Evolutionary conservation across 202 grass and related monocot species (phyloP).

Genomic region (Alloteropsis angusta): DNA sequence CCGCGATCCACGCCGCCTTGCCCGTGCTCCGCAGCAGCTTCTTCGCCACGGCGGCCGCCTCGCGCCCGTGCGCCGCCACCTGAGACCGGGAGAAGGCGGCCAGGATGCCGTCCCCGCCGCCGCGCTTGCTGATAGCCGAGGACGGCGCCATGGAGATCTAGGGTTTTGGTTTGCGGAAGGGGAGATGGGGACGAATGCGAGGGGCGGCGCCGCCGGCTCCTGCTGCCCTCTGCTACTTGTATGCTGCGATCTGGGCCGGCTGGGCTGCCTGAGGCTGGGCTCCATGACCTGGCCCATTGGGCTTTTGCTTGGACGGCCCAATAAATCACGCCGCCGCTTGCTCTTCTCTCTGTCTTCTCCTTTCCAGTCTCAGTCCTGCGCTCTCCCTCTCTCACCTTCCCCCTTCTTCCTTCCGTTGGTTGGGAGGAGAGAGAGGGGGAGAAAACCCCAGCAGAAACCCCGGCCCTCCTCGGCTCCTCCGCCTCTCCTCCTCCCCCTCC

Average conservation of each 20-base stretch:
- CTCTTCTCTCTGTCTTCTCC: background rate
- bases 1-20: slow-evolving; percentile 83
- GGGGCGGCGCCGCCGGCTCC: no score
- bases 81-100: slow-evolving; percentile 47
- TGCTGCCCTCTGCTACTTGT: background rate
- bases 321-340: no score
- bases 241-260: background rate
- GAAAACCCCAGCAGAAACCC: background rate
- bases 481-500: background rate
- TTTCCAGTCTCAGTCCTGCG: background rate
- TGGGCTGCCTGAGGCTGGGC: background rate
- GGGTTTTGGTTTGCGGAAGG: slow-evolving; percentile 14
- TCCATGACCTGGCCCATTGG: no score
- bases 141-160: slow-evolving; percentile 24
- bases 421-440: background rate
- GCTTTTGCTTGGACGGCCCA: no score
- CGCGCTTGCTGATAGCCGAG: slow-evolving; percentile 27
- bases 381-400: background rate
- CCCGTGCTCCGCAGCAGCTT: slow-evolving; percentile 85
- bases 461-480: background rate
- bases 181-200: no score
- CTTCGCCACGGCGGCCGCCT: slow-evolving; percentile 31
- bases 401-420: background rate
- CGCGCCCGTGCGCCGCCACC: slow-evolving; percentile 38
- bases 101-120: slow-evolving; percentile 38